phyloP scores from a whole-genome alignment of 2,329 filamentous ascomycete species.

The Didymella lethalis region DNA sequence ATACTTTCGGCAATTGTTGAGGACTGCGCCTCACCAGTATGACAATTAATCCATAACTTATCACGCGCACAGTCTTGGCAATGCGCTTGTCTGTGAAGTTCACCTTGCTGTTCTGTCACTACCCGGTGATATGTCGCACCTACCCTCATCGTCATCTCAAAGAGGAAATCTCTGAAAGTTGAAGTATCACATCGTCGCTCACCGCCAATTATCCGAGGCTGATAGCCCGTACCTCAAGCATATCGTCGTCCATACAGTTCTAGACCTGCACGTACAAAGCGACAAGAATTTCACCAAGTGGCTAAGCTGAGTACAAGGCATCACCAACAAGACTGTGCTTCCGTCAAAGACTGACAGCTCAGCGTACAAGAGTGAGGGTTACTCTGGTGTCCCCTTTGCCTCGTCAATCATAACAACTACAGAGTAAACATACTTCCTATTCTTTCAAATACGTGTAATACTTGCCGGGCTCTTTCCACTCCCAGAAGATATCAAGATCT shows the following conservation, averaged over 20 bases:
- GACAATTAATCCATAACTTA: background rate
- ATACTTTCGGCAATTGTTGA: background rate
- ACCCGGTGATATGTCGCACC: slow-evolving; percentile 10
- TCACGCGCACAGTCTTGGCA: slow-evolving; percentile 1
- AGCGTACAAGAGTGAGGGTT: background rate
- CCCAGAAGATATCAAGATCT: background rate
- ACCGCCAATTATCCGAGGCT: background rate
- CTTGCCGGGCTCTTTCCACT: background rate
- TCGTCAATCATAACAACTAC: background rate
- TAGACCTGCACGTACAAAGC: background rate
- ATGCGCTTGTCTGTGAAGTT: background rate
- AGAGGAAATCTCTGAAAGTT: background rate
- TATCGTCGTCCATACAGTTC: background rate
- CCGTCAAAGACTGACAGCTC: background rate
- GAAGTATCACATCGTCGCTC: background rate
- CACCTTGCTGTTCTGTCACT: background rate
- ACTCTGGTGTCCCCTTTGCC: background rate
- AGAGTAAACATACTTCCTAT: background rate
- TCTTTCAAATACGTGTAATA: background rate
- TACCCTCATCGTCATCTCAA: background rate
- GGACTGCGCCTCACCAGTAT: background rate
- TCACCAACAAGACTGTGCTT: background rate
- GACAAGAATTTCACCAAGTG: background rate
- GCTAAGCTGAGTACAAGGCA: background rate
- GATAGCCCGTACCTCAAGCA: background rate